Evolutionary conservation across 140 eudicot species (phyloP), one percentile per base, ranked within the genome.

Genomic region (Ambrosia hybrid): DNA sequence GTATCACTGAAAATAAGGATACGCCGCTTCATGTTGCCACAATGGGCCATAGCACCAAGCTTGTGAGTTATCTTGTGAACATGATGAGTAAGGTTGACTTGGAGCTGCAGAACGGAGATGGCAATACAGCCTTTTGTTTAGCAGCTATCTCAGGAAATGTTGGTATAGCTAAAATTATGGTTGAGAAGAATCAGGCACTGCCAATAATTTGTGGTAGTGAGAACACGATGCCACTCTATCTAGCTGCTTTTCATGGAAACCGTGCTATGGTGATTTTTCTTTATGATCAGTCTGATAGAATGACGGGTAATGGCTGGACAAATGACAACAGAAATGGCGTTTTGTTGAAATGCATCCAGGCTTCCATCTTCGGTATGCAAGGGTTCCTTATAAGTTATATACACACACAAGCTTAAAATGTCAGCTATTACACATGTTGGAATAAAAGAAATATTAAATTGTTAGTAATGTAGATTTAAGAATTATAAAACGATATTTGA

Each of bases 1-100:
- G 79, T 30, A 81, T 76, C 62, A 76, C 67, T 10, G 65, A 52
- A 49, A 67, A 59, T 13, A 38, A 52, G 2, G 85, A 81, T 37
- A 72, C 82, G 16, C 45, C 81, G 16, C 85, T 81, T 21, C 26
- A 21, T 21, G 26, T 21, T 21, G 26, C 26, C 26, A 21, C 26
- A 21, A 1, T 21, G 26, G 26, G 26, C 26, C 1, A 21, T 21
- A 21, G 26, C 26, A 21, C 26, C 26, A 21, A 21, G 26, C 26
- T 21, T 21, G 26, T 21, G 26, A 21, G 26, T 21, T 21, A 21
- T 21, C 26, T 21, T 21, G 26, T 21, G 64, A 43, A 39, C 33
- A 10, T 71, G 65, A 76, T 81, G 85, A 36, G 51, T 21, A 59
- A 16, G 0, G 63, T 58, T 2, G 70, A 68, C 51, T 52, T 81